Evolutionary conservation across 31 red algal species (phyloP).

Genomic region (Endocladia muricata): DNA sequence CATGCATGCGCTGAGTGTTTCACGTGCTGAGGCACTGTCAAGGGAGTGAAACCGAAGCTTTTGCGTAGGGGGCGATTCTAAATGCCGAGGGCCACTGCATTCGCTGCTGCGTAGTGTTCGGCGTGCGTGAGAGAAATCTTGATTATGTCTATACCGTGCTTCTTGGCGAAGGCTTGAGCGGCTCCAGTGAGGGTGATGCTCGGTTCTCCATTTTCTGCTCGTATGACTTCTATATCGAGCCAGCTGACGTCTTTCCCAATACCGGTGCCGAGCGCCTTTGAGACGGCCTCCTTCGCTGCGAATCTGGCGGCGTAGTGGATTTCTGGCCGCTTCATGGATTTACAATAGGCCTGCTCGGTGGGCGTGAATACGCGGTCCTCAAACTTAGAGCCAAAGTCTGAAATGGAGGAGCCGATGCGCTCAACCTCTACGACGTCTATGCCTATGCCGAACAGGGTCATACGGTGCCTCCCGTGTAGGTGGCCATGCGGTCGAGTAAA

Average conservation of each 20-base stretch:
- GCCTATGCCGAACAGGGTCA: slow-evolving; percentile 14
- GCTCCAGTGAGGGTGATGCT: neutral
- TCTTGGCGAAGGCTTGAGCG: neutral
- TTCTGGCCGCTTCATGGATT: neutral
- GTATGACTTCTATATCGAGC: neutral
- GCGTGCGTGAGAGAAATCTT: slow-evolving; percentile 24
- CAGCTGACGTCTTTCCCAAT: slow-evolving; percentile 8
- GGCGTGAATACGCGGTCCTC: neutral
- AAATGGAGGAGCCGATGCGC: slow-evolving; percentile 9
- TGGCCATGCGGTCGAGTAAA: too few species aligned
- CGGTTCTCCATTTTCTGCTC: neutral
- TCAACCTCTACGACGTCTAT: slow-evolving; percentile 20
- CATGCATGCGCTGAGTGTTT: too few species aligned
- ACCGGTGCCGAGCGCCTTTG: slow-evolving; percentile 20
- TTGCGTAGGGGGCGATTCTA: too few species aligned
- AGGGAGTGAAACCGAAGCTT: too few species aligned
- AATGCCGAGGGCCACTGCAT: slow-evolving; percentile 16
- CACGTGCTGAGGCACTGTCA: too few species aligned
- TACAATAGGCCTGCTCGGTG: slow-evolving; percentile 1
- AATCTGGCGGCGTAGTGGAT: slow-evolving; percentile 22
- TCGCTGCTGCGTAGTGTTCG: slow-evolving; percentile 20
- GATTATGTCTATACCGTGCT: neutral
- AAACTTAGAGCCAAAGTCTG: slow-evolving; percentile 23
- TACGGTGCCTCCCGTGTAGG: too few species aligned
- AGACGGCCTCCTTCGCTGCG: slow-evolving; percentile 16